Percentiles rank a stretch among this genome's conserved stretches.
Conservation (phyloP, 106 monocot genomes). For the Acanthochlamys bracteata region DNA sequence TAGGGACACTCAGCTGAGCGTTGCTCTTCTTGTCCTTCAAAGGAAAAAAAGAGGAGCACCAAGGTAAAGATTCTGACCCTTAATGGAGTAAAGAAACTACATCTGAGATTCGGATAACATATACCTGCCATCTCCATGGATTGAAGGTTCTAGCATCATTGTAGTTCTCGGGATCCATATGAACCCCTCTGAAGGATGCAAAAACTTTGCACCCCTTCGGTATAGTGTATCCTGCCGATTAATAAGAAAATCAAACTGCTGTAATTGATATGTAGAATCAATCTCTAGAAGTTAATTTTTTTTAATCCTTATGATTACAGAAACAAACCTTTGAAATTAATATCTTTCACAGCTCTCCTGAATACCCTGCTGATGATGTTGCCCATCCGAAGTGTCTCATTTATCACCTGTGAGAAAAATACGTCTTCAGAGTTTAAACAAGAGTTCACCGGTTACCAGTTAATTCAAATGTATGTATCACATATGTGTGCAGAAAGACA, state of each 20-base stretch:
- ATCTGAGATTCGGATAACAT: background rate
- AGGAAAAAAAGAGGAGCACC: background rate
- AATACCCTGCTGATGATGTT: slow-evolving; percentile 90
- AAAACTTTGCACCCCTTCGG: slow-evolving; percentile 94
- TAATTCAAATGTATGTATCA: background rate
- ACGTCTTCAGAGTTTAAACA: too few relatives aligned
- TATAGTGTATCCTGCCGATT: slow-evolving; percentile 50
- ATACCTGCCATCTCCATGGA: slow-evolving; percentile 90
- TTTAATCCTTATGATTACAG: too few relatives aligned
- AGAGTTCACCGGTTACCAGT: too few relatives aligned
- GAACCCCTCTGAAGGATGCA: slow-evolving; percentile 75
- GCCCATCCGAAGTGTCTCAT: slow-evolving; percentile 78
- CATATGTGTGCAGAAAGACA: background rate
- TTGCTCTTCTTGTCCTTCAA: slow-evolving; percentile 17
- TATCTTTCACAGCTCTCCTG: slow-evolving; percentile 57
- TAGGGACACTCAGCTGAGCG: slow-evolving; percentile 13
- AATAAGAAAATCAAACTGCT: background rate
- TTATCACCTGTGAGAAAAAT: slow-evolving; percentile 57
- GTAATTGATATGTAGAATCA: background rate
- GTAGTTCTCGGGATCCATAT: slow-evolving; percentile 55
- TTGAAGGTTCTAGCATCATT: slow-evolving; percentile 70
- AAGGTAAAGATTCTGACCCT: background rate
- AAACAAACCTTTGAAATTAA: slow-evolving; percentile 61
- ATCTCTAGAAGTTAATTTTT: background rate
- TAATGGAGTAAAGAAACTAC: too few relatives aligned